Conservation (phyloP, 164 flowering plant genomes). For the Chimonanthus praecox region DNA sequence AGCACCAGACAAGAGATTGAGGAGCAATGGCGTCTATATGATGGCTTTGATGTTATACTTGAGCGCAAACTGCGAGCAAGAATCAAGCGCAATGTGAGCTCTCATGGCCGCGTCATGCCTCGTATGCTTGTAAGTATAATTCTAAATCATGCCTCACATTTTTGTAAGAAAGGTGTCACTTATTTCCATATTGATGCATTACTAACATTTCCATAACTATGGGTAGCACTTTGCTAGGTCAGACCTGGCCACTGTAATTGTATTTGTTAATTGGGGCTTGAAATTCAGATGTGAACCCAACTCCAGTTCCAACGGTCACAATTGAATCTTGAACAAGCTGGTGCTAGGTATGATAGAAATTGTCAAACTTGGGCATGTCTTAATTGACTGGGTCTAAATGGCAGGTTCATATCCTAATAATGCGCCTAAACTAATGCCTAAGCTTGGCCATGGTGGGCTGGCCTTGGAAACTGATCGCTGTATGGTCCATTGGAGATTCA, state of each 20-base stretch:
- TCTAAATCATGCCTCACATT: background rate
- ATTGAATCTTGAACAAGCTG: background rate
- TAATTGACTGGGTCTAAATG: too few species aligned
- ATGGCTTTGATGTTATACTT: conserved; percentile 89
- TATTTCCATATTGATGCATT: background rate
- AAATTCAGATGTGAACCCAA: too few species aligned
- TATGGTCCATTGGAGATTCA: too few species aligned
- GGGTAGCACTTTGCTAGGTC: background rate
- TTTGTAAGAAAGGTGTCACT: background rate
- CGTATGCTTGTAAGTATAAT: conserved; percentile 87
- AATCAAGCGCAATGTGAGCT: conserved; percentile 89
- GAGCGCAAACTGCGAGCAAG: conserved; percentile 90
- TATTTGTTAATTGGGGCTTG: background rate
- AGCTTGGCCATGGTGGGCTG: too few species aligned
- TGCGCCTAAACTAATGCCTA: too few species aligned
- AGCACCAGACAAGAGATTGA: conserved; percentile 97
- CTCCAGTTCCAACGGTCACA: background rate
- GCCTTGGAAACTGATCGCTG: too few species aligned
- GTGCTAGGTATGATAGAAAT: too few species aligned
- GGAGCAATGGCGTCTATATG: conserved; percentile 92
- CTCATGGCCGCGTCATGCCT: conserved; percentile 97
- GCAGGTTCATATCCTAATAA: too few species aligned
- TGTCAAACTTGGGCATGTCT: too few species aligned
- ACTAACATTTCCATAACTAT: background rate
- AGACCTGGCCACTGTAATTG: background rate